Evolutionary conservation across 768 basidiomycete genomes (phyloP), one percentile per base, ranked within the genome.

Genomic region (Podaxis rugospora): DNA sequence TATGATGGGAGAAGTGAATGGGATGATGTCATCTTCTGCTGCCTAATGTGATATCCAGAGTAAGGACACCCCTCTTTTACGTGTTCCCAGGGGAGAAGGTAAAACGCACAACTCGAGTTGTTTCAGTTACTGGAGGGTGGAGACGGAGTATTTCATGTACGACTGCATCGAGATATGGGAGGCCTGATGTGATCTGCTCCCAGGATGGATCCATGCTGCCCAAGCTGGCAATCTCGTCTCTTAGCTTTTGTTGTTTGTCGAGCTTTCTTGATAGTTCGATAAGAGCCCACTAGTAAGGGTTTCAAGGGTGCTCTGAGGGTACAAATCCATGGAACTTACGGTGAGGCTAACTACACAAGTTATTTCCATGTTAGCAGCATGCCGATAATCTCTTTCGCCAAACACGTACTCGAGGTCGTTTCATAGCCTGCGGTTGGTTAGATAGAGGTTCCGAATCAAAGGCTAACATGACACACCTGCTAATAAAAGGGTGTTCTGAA

Each of bases 151-250:
- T 73, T 62, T 81, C 80, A 47, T 75, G 75, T 0, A 73, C 69
- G n/a, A 81, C 73, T 36, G 81, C 79, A 64, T 86, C 83, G 4
- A 87, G 80, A 65, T 82, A 86, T 0, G 83, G 84, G 5, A 88
- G 69, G 0, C 67, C 73, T 9, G 76, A 76, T 2, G 71, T 75
- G 4, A 87, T 74, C 59, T 84, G 80, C 39, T 85, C 83, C 69
- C 79, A 85, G 0, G 77, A 80, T 16, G 84, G 83, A 65, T 87
- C 84, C 4, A 62, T 60, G 16, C 66, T 70, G 1, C 75, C 69
- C 52, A 79, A 78, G 18, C 72, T 66, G 4, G 71, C 64, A 7
- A 88, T 72, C 57, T 88, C 85, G 7, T 77, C 70, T 46, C 84
- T 78, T 10, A 87, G 69, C 50, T 75, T 79, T 7, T 69, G 64